Evolutionary conservation across 2,329 filamentous ascomycete species (phyloP), one percentile per base, ranked within the genome.

Genomic region (Aspergillus flavus): DNA sequence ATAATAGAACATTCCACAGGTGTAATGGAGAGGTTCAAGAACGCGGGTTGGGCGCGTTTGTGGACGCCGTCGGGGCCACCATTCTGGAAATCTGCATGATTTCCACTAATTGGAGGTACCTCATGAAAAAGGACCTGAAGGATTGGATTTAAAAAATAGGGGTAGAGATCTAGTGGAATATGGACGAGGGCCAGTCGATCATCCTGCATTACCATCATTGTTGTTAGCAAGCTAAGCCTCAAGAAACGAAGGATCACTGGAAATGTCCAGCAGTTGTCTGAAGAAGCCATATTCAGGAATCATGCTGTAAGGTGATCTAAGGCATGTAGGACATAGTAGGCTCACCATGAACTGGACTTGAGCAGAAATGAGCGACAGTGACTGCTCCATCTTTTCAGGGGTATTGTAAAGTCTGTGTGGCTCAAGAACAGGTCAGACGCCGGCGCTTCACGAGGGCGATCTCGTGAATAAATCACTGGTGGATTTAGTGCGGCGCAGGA

Each of bases 11-110:
- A 96, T 78, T 97, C 95, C 61, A 96, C 87, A 0, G 93, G 92
- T 0, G 94, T 98, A 72, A 98, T 86, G 66, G 92, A 96, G 69
- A 99, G 89, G 77, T 98, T 98, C 76, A 97, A 86, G 78, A 99
- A 98, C 52, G 89, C 88, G 78, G 95, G 91, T 73, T 83, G 82
- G 76, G 82, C 19, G 79, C 80, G 84, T 80, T 83, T 68, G 62
- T 73, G 39, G 57, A 59, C 55, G 48, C 69, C 50, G 53, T 68
- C 58, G 56, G 71, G 68, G 45, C 64, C 62, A 58, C 72, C 65
- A 16, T 78, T 73, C 11, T 78, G 67, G 53, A 79, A 78, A 48
- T 77, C 75, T 50, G 80, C 73, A 58, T 76, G 85, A 65, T 83
- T 80, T 32, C 71, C 69, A 59, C 70, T 72, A 63, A 73, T 71